Evolutionary conservation across 352 stramenopile species (phyloP).

Genomic region (Globisporangium okanoganense): DNA sequence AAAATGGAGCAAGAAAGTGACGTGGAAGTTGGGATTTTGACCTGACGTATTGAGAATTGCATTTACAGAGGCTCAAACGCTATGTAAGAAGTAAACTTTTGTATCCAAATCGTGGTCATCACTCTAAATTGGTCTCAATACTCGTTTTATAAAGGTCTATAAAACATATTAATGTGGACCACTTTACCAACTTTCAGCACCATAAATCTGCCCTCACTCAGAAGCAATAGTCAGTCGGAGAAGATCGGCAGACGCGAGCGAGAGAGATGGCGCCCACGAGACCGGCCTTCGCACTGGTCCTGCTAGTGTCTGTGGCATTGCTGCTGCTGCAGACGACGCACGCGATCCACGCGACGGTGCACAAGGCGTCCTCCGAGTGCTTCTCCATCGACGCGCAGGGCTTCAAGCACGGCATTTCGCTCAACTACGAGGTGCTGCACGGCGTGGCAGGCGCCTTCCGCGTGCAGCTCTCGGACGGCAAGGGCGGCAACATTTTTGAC

Average conservation of each 20-base stretch:
- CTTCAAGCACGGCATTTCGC: constrained; percentile 81
- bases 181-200: background rate
- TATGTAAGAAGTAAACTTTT: background rate
- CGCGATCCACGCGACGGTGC: constrained; percentile 51
- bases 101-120: no score
- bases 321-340: constrained; percentile 11
- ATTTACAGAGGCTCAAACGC: background rate
- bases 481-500: constrained; percentile 50
- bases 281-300: background rate
- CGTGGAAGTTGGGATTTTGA: background rate
- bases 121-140: no score
- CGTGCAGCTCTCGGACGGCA: constrained; percentile 59
- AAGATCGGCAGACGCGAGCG: background rate
- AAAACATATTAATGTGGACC: background rate
- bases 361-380: constrained; percentile 45
- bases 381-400: constrained; percentile 66
- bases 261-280: constrained; percentile 2
- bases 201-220: background rate
- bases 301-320: constrained; percentile 19
- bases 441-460: constrained; percentile 71
- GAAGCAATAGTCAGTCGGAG: constrained; percentile 1
- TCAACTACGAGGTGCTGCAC: constrained; percentile 81
- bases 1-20: constrained; percentile 11
- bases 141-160: no score
- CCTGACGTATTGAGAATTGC: background rate